These are phyloP conservation scores for Viola odorata DNA, from an alignment of 345 rosid species.

Conservation along the genomic window DNA sequence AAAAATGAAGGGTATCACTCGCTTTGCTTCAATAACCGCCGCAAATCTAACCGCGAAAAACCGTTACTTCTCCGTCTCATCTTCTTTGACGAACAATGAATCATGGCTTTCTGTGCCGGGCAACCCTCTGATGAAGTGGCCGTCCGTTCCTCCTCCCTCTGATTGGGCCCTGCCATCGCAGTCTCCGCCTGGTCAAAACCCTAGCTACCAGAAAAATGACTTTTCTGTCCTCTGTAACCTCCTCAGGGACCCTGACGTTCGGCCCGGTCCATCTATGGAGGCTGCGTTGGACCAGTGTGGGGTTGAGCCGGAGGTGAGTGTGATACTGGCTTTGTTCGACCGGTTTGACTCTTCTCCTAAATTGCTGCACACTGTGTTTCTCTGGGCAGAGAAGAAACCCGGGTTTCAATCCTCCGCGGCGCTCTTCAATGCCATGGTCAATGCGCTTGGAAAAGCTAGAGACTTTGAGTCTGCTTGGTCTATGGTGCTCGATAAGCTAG, in stretches of 20 bases:
- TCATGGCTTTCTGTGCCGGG: constrained; percentile 29
- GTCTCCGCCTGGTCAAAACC: constrained; percentile 5
- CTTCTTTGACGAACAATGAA: constrained; percentile 18
- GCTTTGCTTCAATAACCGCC: not conserved
- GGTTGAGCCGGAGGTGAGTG: constrained; percentile 40
- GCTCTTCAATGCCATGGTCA: constrained; percentile 45
- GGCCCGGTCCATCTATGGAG: constrained; percentile 41
- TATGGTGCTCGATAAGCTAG: constrained; percentile 49
- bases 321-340: constrained; percentile 47
- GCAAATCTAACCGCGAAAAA: not conserved
- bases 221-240: constrained; percentile 43
- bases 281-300: constrained; percentile 49
- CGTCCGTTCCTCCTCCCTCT: constrained; percentile 19
- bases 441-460: constrained; percentile 55
- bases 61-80: constrained; percentile 5
- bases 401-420: constrained; percentile 38
- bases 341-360: constrained; percentile 64
- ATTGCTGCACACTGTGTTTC: constrained; percentile 49
- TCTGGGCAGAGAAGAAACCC: constrained; percentile 70
- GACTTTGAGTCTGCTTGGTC: constrained; percentile 72
- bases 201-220: constrained; percentile 27
- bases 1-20: not conserved
- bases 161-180: constrained; percentile 7
- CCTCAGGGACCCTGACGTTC: constrained; percentile 37
- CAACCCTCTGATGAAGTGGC: constrained; percentile 36